Percentiles rank a stretch among this genome's conserved stretches.
phyloP scores from a whole-genome alignment of 2,329 filamentous ascomycete genomes.

The Paraconiothyrium sp. region DNA sequence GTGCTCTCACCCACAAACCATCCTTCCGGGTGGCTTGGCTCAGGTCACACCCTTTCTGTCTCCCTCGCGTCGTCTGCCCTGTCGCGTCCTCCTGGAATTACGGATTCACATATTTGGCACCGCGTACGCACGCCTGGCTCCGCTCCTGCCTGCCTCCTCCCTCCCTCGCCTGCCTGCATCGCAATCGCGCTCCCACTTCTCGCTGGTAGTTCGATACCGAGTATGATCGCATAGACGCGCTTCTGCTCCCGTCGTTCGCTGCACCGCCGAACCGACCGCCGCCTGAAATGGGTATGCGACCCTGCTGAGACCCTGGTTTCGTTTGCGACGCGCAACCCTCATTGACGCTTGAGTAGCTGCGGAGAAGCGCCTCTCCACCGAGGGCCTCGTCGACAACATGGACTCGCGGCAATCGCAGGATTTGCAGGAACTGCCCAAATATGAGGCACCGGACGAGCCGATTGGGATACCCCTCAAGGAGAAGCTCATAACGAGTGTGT shows the following conservation, averaged over 20 bases:
- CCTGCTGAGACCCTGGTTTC: neutral
- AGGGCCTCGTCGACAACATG: constrained; percentile 50
- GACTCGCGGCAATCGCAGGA: constrained; percentile 46
- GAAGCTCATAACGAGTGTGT: constrained; percentile 50
- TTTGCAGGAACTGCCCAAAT: constrained; percentile 44
- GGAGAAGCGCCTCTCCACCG: constrained; percentile 50
- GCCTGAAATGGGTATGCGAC: constrained; percentile 9
- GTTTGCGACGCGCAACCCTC: constrained; percentile 7
- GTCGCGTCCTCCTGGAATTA: neutral
- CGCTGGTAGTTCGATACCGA: neutral
- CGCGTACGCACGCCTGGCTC: neutral
- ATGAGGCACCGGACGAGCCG: constrained; percentile 42
- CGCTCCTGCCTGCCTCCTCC: constrained; percentile 2
- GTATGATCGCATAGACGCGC: constrained; percentile 12
- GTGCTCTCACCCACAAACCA: constrained; percentile 8
- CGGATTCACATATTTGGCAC: neutral
- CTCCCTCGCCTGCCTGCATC: neutral
- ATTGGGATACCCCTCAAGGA: constrained; percentile 44
- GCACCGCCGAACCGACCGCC: neutral
- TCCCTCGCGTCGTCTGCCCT: neutral
- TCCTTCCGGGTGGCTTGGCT: constrained; percentile 6
- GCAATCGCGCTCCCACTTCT: neutral
- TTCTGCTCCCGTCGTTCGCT: constrained; percentile 7
- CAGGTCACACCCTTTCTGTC: constrained; percentile 3
- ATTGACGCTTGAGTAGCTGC: constrained; percentile 42